These are phyloP conservation scores for Angomonas ambiguus DNA, from an alignment of 208 protist species.

Conservation along the genomic window DNA sequence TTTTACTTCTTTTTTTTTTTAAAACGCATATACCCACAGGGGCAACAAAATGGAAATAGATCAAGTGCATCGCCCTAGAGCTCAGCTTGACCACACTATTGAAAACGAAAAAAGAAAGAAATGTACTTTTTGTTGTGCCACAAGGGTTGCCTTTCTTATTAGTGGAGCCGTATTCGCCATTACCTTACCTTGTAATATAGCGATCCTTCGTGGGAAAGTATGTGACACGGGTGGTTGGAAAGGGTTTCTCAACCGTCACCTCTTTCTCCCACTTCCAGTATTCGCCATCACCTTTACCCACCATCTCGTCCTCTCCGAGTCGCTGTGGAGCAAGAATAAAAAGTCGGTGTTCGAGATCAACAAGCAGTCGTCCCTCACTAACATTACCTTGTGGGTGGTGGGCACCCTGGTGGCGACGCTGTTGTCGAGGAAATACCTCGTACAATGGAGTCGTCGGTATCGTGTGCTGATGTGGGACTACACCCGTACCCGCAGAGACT, in stretches of 20 bases:
- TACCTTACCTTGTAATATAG: slow-evolving; percentile 58
- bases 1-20: slow-evolving; percentile 13
- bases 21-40: slow-evolving; percentile 5
- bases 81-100: slow-evolving; percentile 35
- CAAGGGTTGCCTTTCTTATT: slow-evolving; percentile 34
- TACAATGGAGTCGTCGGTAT: slow-evolving; percentile 47
- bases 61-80: slow-evolving; percentile 47
- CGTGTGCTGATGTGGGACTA: slow-evolving; percentile 81
- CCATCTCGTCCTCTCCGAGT: slow-evolving; percentile 74
- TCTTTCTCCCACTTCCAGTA: slow-evolving; percentile 59
- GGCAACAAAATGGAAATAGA: slow-evolving; percentile 47
- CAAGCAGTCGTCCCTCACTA: slow-evolving; percentile 52
- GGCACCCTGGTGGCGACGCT: slow-evolving; percentile 31
- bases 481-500: slow-evolving; percentile 44
- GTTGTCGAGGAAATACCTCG: slow-evolving; percentile 37
- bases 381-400: slow-evolving; percentile 48
- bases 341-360: slow-evolving; percentile 70
- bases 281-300: slow-evolving; percentile 77
- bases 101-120: slow-evolving; percentile 60
- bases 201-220: slow-evolving; percentile 38
- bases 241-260: slow-evolving; percentile 61
- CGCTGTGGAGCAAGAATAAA: slow-evolving; percentile 79
- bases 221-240: slow-evolving; percentile 42
- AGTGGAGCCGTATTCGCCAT: slow-evolving; percentile 37
- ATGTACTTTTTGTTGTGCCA: slow-evolving; percentile 72